Evolutionary conservation across 2,329 filamentous ascomycete genomes (phyloP), one percentile per base, ranked within the genome.

Genomic region (Penicillium glabrum): DNA sequence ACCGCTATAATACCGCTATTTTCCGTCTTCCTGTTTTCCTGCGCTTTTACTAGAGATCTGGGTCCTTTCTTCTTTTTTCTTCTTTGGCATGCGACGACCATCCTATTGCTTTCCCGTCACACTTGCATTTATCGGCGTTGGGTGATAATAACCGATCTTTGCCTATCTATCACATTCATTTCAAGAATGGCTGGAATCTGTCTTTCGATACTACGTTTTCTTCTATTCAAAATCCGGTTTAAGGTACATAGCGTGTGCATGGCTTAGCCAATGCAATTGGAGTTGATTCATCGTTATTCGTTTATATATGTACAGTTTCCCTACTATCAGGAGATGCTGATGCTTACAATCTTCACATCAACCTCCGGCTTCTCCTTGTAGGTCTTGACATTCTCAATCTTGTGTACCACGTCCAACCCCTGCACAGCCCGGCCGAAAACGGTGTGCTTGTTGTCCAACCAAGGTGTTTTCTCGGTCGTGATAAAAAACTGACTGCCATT

Each of bases 401-500:
- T 91, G 74, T 98, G 92, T 59, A 99, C 88, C 21, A 99, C 91
- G 74, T 99, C 95, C 71, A 98, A 79, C 0, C 95, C 95, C 71
- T 93, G 89, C 37, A 93, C 88, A 1, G 91, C 93, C 41, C 95
- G 83, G 0, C 95, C 95, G 72, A 99, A 99, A 52, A 99, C 90
- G 0, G 93, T 98, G 74, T 99, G 95, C 75, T 97, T 96, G 61
- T 89, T 88, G 72, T 99, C 95, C 51, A 99, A 77, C 95, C 95
- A 99, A 6, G 92, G 89, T 80, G 95, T 92, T 79, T 96, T 96
- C 76, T 97, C 96, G 0, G 93, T 97, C 0, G 95, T 99, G 64
- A 99, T 96, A 69, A 99, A 99, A 73, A 99, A 99, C 73, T 99
- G 95, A 69, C 89, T 95, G 14, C 90, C 95, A 72, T 99, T 99